Evolutionary conservation across 371 early-diverging fungal genomes (phyloP).

Genomic region (Fennellomyces sp.): DNA sequence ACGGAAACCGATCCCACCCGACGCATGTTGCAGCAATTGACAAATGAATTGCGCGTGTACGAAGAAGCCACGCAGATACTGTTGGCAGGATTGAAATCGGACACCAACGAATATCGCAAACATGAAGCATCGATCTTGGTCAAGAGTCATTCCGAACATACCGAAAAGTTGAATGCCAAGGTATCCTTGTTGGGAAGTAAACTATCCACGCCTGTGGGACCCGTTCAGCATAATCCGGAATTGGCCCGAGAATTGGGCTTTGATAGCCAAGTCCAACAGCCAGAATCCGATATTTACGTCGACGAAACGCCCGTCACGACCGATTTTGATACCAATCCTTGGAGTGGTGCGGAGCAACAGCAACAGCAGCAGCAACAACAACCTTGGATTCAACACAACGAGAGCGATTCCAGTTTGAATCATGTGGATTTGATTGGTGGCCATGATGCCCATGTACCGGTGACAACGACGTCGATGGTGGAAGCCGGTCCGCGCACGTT

Average conservation of each 20-base stretch:
- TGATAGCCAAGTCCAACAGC: not conserved
- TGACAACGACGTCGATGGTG: not conserved
- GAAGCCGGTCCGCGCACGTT: conserved; percentile 21
- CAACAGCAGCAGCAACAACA: not conserved
- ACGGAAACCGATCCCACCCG: not conserved
- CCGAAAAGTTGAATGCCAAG: conserved; percentile 45
- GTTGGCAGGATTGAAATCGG: conserved; percentile 64
- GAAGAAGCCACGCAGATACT: conserved; percentile 66
- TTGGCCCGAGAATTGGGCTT: conserved; percentile 48
- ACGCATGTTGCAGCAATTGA: conserved; percentile 17
- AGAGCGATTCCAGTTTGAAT: conserved; percentile 21
- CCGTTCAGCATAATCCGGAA: conserved; percentile 37
- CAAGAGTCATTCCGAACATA: conserved; percentile 48
- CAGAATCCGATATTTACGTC: conserved; percentile 5
- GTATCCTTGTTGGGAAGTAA: conserved; percentile 33
- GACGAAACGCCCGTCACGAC: conserved; percentile 4
- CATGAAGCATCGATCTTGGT: conserved; percentile 52
- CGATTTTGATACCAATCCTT: conserved; percentile 49
- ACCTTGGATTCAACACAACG: conserved; percentile 9
- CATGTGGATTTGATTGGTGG: conserved; percentile 33
- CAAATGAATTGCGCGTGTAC: conserved; percentile 50
- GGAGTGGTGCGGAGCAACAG: conserved; percentile 26
- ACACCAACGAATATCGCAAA: conserved; percentile 56
- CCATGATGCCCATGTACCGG: conserved; percentile 18
- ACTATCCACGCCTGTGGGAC: conserved; percentile 36